Percentiles rank a stretch among this genome's conserved stretches.
Conservation (phyloP, 371 early-diverging fungal species). For the Zopfochytrium polystomum region DNA sequence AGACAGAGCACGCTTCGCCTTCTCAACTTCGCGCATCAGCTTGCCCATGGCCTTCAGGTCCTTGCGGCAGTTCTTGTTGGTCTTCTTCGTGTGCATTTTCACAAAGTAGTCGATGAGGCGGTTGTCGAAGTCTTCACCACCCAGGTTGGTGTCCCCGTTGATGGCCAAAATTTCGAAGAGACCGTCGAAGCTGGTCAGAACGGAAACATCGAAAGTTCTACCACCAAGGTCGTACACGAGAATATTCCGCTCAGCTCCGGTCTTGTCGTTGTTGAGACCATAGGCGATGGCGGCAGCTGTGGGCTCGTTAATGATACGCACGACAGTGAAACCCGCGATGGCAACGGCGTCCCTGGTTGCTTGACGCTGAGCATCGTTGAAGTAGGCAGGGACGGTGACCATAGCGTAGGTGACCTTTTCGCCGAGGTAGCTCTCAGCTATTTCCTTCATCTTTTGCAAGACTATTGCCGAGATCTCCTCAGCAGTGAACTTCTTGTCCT, state of each 20-base stretch:
- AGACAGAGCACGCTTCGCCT: constrained; percentile 86
- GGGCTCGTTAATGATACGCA: too few relatives aligned
- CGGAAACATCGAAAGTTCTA: constrained; percentile 87
- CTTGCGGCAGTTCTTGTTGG: constrained; percentile 63
- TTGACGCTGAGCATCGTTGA: constrained; percentile 97
- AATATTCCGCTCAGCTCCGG: constrained; percentile 59
- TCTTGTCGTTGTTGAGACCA: too few relatives aligned
- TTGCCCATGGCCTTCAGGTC: constrained; percentile 78
- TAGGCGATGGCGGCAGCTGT: too few relatives aligned
- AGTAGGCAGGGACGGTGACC: constrained; percentile 97
- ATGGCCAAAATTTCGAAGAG: constrained; percentile 80
- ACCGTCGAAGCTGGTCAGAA: constrained; percentile 79
- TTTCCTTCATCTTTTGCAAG: too few relatives aligned
- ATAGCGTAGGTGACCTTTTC: constrained; percentile 60
- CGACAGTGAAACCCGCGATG: constrained; percentile 95
- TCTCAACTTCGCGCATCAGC: constrained; percentile 82
- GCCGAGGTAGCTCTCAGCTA: too few relatives aligned
- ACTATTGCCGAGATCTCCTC: constrained; percentile 94
- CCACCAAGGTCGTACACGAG: constrained; percentile 93
- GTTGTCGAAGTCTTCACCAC: constrained; percentile 93
- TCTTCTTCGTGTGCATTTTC: constrained; percentile 48
- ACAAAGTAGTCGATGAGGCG: constrained; percentile 71
- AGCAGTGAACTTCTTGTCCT: too few relatives aligned
- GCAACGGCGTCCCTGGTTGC: constrained; percentile 97
- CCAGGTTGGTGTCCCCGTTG: constrained; percentile 87